Base-by-base conservation (phyloP, 345 rosid genomes). In the Brassica juncea region DNA sequence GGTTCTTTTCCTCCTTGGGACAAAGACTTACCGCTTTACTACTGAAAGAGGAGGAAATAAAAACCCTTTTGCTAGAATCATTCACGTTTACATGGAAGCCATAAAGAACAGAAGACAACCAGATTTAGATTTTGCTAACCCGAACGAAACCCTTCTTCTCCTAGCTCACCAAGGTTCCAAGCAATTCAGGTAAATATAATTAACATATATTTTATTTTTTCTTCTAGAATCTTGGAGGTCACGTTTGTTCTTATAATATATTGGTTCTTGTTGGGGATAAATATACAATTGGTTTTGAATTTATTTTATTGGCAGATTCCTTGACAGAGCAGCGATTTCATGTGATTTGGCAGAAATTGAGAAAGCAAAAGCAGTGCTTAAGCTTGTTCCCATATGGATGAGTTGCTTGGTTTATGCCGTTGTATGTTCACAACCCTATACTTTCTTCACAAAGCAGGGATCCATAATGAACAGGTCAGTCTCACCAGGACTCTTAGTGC, bases 401-500 rank as follows among this genome's bases (percentile, higher is more conserved):
- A 67, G 86, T 39, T 61, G 85, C 47, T 39, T 39, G 47, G 47
- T 39, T 39, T 39, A 39, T 39, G 47, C 47, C 16, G n/a, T 47
- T 66, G 87, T 85, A 31, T 75, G 4, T 57, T 81, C 87, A 64
- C 90, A 88, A 54, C 55, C 86, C 19, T 16, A 83, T 14, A 88
- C 90, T 6, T 87, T 88, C 71, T 88, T 87, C 42, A 85, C 88
- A 16, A 88, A 84, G 79, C 88, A 87, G 77, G 90, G 90, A 58
- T 84, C 82, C 70, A 78, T 86, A 0, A 66, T 85, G 87, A 82
- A 86, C 76, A 82, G 90, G 61, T 75, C 82, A 68, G 55, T 88
- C 30, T 42, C 81, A 65, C 21, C 49, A 32, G 74, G 77, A n/a
- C 62, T 88, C 25, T 8, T 79, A 14, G 75, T 87, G 37, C 87